A percentile compares a stretch with the other conserved stretches of the same genome.
Evolutionary conservation across 2,329 filamentous ascomycete species (phyloP).

Genomic region (Anthostomella pinea): DNA sequence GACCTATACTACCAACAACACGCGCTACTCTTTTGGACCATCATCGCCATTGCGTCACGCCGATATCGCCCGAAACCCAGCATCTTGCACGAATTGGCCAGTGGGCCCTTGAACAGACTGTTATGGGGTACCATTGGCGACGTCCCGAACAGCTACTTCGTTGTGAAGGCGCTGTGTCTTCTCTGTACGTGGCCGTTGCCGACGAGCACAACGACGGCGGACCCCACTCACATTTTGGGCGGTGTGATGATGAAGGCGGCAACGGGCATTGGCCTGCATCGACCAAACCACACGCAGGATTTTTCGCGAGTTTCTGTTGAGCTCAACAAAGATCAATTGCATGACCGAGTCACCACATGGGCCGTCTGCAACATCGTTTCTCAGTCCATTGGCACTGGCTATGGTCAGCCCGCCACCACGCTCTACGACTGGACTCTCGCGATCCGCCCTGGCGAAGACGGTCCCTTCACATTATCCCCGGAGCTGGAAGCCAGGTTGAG

Average conservation of each 20-base stretch:
- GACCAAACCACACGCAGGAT: slow-evolving; percentile 78
- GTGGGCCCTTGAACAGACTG: slow-evolving; percentile 63
- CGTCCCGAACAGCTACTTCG: slow-evolving; percentile 74
- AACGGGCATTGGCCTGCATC: slow-evolving; percentile 77
- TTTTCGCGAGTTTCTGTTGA: slow-evolving; percentile 75
- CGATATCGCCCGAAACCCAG: slow-evolving; percentile 63
- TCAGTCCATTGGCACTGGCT: slow-evolving; percentile 78
- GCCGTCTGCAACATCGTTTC: slow-evolving; percentile 82
- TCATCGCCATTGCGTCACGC: slow-evolving; percentile 71
- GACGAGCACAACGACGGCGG: slow-evolving; percentile 75
- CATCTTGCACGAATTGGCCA: slow-evolving; percentile 65
- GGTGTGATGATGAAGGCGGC: slow-evolving; percentile 86
- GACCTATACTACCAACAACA: slow-evolving; percentile 76
- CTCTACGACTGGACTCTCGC: slow-evolving; percentile 73
- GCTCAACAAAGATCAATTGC: slow-evolving; percentile 73
- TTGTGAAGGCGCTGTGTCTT: slow-evolving; percentile 77
- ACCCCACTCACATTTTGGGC: slow-evolving; percentile 77
- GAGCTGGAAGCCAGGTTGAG: slow-evolving; percentile 67
- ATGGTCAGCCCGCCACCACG: slow-evolving; percentile 76
- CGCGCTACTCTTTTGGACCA: slow-evolving; percentile 81
- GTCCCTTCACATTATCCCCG: slow-evolving; percentile 55
- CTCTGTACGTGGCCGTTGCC: slow-evolving; percentile 81
- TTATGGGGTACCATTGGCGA: slow-evolving; percentile 76
- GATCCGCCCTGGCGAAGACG: slow-evolving; percentile 56
- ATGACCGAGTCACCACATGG: slow-evolving; percentile 78